A percentile compares a stretch with the other conserved stretches of the same genome.
These are phyloP conservation scores for Stentor roeselii DNA, from an alignment of 73 alveolate species.

Conservation along the genomic window DNA sequence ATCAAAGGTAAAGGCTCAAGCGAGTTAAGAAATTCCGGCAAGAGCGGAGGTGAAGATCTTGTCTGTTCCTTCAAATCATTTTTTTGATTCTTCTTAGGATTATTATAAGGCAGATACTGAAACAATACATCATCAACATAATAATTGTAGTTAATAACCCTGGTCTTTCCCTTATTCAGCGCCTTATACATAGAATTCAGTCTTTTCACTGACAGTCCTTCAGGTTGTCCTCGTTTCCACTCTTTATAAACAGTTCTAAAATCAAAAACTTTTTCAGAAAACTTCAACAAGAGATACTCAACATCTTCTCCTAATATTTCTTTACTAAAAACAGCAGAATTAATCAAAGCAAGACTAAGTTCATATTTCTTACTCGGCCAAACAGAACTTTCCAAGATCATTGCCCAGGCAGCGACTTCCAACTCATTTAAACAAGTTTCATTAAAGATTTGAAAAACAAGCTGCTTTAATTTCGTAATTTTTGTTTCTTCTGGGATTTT, in stretches of 20 bases:
- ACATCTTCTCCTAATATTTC: neutral
- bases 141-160: neutral
- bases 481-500: neutral
- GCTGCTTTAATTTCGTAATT: neutral
- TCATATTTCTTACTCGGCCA: neutral
- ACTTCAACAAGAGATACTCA: neutral
- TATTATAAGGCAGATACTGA: neutral
- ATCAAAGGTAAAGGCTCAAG: too few species aligned
- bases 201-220: neutral
- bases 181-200: neutral
- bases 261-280: neutral
- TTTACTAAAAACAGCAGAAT: neutral
- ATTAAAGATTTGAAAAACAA: neutral
- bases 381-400: neutral
- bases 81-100: too few species aligned
- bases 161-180: neutral
- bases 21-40: too few species aligned
- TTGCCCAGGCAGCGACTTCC: neutral
- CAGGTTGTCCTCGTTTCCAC: neutral
- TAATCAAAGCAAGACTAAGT: neutral
- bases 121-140: neutral
- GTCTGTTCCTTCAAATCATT: too few species aligned
- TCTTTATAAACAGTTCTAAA: neutral
- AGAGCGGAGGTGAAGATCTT: too few species aligned
- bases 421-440: neutral